phyloP scores from a whole-genome alignment of 805 yeast species.

The Brettanomyces anomalus region DNA sequence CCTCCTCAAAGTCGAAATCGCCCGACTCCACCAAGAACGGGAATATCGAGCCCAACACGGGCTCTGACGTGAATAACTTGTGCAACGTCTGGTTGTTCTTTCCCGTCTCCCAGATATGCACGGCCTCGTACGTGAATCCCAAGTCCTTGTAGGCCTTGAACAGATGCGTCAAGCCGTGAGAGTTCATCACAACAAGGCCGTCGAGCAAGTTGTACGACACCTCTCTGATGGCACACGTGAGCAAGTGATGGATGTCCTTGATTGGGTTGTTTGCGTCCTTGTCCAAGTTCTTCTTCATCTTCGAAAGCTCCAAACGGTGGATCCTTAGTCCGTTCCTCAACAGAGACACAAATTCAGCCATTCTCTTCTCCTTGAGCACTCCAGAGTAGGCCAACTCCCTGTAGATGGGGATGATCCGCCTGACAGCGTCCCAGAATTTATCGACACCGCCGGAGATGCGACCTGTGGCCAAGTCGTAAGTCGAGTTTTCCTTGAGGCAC shows the following conservation, averaged over 20 bases:
- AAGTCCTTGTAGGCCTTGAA: conserved; percentile 54
- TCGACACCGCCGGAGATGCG: conserved; percentile 31
- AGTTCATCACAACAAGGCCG: conserved; percentile 34
- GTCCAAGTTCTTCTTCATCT: conserved; percentile 50
- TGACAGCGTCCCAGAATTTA: conserved; percentile 45
- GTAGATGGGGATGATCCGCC: conserved; percentile 41
- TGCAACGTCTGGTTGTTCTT: conserved; percentile 35
- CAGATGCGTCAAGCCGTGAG: conserved; percentile 48
- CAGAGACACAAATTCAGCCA: conserved; percentile 40
- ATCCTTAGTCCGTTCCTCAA: conserved; percentile 49
- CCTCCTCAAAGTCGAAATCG: conserved; percentile 50
- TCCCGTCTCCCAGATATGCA: conserved; percentile 62
- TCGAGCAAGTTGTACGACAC: conserved; percentile 42
- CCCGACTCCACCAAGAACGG: conserved; percentile 58
- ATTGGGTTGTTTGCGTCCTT: conserved; percentile 48
- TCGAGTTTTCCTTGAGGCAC: conserved; percentile 29
- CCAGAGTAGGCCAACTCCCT: conserved; percentile 37
- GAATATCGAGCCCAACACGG: conserved; percentile 59
- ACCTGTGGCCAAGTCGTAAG: conserved; percentile 30
- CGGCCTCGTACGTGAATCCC: conserved; percentile 52
- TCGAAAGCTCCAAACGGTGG: conserved; percentile 44
- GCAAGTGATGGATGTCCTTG: conserved; percentile 41
- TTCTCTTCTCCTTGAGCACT: conserved; percentile 37
- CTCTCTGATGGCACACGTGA: conserved; percentile 42
- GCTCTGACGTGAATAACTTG: conserved; percentile 46